Evolutionary conservation across 73 alveolate genomes (phyloP).

Genomic region (Stentor roeselii): DNA sequence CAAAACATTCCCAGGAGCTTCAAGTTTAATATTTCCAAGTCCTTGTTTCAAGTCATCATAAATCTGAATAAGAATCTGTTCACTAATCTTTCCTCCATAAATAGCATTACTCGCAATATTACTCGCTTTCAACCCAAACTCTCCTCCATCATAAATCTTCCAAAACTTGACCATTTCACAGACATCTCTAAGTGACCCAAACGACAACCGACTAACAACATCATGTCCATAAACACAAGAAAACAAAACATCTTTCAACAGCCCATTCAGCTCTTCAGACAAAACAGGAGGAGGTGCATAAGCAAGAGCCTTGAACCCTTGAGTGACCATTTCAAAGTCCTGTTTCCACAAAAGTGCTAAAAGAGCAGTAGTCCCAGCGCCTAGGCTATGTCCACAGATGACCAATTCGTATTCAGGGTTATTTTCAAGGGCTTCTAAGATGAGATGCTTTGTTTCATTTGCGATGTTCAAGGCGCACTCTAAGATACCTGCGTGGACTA

Average conservation of each 20-base stretch:
- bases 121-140: slow-evolving; percentile 6
- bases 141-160: background rate
- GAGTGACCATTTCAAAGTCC: background rate
- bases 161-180: background rate
- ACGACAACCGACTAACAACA: background rate
- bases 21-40: background rate
- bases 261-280: background rate
- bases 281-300: slow-evolving; percentile 27
- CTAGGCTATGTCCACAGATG: background rate
- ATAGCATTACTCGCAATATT: background rate
- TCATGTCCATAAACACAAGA: background rate
- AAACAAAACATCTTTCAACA: background rate
- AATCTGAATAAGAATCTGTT: background rate
- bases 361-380: slow-evolving; percentile 18
- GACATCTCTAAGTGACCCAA: slow-evolving; percentile 1
- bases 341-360: background rate
- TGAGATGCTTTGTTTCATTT: background rate
- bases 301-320: slow-evolving; percentile 14
- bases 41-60: background rate
- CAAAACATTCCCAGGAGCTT: slow-evolving; percentile 23
- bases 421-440: background rate
- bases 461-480: background rate
- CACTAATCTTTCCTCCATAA: background rate
- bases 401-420: background rate
- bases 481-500: slow-evolving; percentile 10